Evolutionary conservation across 805 yeast species (phyloP).

Genomic region (Lipomyces anomalus): DNA sequence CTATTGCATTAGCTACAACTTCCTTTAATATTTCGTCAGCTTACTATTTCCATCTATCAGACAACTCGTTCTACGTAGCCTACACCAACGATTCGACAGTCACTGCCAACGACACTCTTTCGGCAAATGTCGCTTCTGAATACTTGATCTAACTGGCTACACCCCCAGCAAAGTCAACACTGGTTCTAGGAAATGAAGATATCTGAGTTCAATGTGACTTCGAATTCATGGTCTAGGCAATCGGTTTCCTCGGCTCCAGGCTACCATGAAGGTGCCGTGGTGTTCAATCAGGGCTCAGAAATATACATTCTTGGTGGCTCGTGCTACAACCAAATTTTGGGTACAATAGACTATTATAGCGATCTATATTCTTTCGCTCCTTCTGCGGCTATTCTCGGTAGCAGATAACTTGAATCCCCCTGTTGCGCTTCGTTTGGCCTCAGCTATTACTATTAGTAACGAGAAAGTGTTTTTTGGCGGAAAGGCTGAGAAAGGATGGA

Average conservation of each 20-base stretch:
- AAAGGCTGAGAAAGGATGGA: constrained; percentile 56
- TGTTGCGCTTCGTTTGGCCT: constrained; percentile 27
- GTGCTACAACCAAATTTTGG: constrained; percentile 6
- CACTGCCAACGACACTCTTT: constrained; percentile 7
- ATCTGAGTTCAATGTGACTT: constrained; percentile 27
- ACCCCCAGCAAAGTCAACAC: constrained; percentile 29
- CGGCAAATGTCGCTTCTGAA: constrained; percentile 4
- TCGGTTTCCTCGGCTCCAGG: constrained; percentile 1
- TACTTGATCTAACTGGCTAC: constrained; percentile 23
- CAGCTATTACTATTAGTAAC: constrained; percentile 20
- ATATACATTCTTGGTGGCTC: constrained; percentile 21
- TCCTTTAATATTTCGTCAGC: constrained; percentile 12
- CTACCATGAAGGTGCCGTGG: constrained; percentile 7
- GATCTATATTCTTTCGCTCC: constrained; percentile 12
- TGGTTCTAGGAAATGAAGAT: constrained; percentile 27
- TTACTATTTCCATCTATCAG: constrained; percentile 14
- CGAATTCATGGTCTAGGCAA: constrained; percentile 5
- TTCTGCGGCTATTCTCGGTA: constrained; percentile 3
- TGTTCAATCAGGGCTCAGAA: constrained; percentile 9
- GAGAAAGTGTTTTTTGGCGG: constrained; percentile 54
- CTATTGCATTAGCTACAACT: too few species aligned
- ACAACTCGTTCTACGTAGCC: constrained; percentile 10
- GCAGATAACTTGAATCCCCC: constrained; percentile 25
- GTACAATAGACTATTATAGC: constrained; percentile 5
- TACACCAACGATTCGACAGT: neutral